These are phyloP conservation scores for Ampelomyces quisqualis DNA, from an alignment of 2,329 filamentous ascomycete genomes.

Conservation along the genomic window DNA sequence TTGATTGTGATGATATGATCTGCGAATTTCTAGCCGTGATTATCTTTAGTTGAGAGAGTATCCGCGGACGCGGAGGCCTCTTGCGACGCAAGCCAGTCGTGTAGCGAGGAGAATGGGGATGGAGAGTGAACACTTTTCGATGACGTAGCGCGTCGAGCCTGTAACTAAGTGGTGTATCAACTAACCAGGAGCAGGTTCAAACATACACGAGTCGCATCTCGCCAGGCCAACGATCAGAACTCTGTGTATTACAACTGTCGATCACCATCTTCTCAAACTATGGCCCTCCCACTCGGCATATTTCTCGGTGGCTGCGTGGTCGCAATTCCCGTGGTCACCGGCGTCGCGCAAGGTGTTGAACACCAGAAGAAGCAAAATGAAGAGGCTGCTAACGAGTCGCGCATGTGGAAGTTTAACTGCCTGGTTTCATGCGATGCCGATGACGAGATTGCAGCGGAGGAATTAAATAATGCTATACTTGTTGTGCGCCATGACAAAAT, in stretches of 20 bases:
- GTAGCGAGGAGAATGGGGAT: background rate
- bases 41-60: too few relatives aligned
- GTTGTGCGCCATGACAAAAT: constrained; percentile 50
- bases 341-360: constrained; percentile 53
- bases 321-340: constrained; percentile 53
- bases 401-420: constrained; percentile 56
- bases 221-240: too few relatives aligned
- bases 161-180: too few relatives aligned
- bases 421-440: constrained; percentile 47
- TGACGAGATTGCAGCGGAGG: constrained; percentile 33
- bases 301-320: constrained; percentile 45
- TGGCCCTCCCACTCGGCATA: constrained; percentile 34
- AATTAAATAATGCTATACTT: constrained; percentile 48
- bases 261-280: too few relatives aligned
- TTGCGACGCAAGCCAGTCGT: background rate
- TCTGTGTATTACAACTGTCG: background rate
- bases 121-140: too few relatives aligned
- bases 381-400: constrained; percentile 51
- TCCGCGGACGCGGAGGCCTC: too few relatives aligned
- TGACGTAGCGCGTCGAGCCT: background rate
- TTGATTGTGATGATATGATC: too few relatives aligned
- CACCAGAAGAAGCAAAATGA: constrained; percentile 54
- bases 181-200: too few relatives aligned
- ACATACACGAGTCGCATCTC: background rate
- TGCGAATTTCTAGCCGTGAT: too few relatives aligned